Conservation (phyloP, 116 monocot species). For the Dioscorea cayenensis region DNA sequence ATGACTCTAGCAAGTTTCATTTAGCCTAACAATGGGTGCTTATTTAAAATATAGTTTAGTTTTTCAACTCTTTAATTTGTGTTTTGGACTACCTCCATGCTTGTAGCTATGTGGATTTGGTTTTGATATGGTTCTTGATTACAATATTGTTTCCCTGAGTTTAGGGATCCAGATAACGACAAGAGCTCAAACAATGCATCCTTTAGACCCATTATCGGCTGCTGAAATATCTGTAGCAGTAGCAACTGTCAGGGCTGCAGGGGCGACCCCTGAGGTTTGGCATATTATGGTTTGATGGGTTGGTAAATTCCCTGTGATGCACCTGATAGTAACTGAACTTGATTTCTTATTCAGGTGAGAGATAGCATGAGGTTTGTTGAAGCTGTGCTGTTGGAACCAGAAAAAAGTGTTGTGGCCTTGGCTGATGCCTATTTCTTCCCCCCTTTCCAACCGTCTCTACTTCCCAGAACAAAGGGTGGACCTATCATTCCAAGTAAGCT, state of each 20-base stretch:
- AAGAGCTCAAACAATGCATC: slow-evolving; percentile 82
- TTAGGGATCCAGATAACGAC: slow-evolving; percentile 69
- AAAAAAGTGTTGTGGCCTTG: slow-evolving; percentile 81
- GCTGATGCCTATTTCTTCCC: slow-evolving; percentile 99
- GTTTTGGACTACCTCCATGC: background rate
- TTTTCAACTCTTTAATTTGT: too few relatives aligned
- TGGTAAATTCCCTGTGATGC: background rate
- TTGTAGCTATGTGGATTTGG: background rate
- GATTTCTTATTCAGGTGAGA: slow-evolving; percentile 46
- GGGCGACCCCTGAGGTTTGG: slow-evolving; percentile 81
- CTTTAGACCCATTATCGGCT: slow-evolving; percentile 90
- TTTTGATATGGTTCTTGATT: background rate
- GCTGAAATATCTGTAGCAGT: slow-evolving; percentile 96
- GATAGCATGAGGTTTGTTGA: slow-evolving; percentile 98
- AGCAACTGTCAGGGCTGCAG: slow-evolving; percentile 90
- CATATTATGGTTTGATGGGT: background rate
- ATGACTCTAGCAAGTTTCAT: too few relatives aligned
- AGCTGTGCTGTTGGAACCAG: slow-evolving; percentile 85
- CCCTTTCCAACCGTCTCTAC: slow-evolving; percentile 91
- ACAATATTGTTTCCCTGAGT: background rate
- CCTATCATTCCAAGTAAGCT: slow-evolving; percentile 82
- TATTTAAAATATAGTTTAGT: too few relatives aligned
- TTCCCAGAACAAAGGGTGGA: slow-evolving; percentile 81
- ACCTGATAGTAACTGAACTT: background rate
- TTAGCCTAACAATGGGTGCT: too few relatives aligned